Percentiles rank a stretch among this genome's conserved stretches.
These are phyloP conservation scores for Podospora didyma DNA, from an alignment of 495 filamentous ascomycete species.

Conservation along the genomic window DNA sequence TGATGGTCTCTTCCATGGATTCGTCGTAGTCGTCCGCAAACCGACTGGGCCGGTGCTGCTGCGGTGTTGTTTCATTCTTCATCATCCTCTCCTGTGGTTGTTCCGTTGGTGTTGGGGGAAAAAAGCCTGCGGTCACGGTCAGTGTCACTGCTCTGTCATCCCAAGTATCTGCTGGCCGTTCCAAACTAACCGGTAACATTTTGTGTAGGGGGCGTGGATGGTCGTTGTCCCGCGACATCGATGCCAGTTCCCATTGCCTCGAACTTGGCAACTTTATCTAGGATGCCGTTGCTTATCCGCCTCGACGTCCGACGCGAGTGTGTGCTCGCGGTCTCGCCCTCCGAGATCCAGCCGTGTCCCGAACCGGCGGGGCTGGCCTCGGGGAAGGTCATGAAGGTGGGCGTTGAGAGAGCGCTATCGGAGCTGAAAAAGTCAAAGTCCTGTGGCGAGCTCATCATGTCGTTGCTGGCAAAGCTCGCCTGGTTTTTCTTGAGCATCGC, in stretches of 20 bases:
- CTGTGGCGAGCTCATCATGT: slow-evolving; percentile 20
- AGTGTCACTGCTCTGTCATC: neutral
- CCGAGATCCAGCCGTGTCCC: slow-evolving; percentile 42
- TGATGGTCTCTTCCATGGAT: slow-evolving; percentile 57
- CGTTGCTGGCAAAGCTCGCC: slow-evolving; percentile 26
- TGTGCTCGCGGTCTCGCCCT: slow-evolving; percentile 35
- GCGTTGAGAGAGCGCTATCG: slow-evolving; percentile 39
- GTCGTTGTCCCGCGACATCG: slow-evolving; percentile 36
- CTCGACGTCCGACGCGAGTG: slow-evolving; percentile 33
- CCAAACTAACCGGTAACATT: slow-evolving; percentile 41
- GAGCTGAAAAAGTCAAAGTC: slow-evolving; percentile 39
- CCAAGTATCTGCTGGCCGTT: neutral
- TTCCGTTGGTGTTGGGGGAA: slow-evolving; percentile 46
- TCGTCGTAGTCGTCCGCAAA: slow-evolving; percentile 51
- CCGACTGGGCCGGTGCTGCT: slow-evolving; percentile 27
- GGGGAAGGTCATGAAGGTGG: slow-evolving; percentile 42
- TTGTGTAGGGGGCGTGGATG: slow-evolving; percentile 56
- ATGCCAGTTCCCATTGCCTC: slow-evolving; percentile 36
- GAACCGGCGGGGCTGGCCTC: slow-evolving; percentile 34
- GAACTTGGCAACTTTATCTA: slow-evolving; percentile 50
- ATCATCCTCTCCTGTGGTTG: slow-evolving; percentile 38
- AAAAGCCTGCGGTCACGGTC: slow-evolving; percentile 33
- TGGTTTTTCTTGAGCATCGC: slow-evolving; percentile 41
- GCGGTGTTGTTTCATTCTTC: slow-evolving; percentile 29
- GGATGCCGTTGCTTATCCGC: slow-evolving; percentile 51